Percentiles rank a stretch among this genome's conserved stretches.
Conservation (phyloP, 176 grass and related monocot genomes). For the Zoysia pacifica region DNA sequence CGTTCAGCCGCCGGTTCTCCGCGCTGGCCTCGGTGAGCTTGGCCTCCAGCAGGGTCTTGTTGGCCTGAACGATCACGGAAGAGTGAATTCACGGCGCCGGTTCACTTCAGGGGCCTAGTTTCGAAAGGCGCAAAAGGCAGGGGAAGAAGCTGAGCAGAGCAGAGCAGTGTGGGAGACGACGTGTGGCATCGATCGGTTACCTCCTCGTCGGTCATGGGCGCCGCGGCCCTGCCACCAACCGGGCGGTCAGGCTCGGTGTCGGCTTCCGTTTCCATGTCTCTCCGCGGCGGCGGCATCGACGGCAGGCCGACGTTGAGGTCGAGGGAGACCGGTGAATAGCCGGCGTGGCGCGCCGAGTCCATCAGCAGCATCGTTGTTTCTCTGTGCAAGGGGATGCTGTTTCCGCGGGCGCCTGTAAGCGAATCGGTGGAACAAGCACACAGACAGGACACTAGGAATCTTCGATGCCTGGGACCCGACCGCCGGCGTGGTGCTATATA, state of each 20-base stretch:
- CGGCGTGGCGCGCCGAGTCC: constrained; percentile 28
- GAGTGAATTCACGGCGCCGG: background rate
- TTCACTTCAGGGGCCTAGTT: background rate
- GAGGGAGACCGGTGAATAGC: constrained; percentile 50
- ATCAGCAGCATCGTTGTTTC: constrained; percentile 30
- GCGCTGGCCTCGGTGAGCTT: constrained; percentile 56
- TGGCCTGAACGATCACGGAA: constrained; percentile 17
- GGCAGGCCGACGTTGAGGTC: constrained; percentile 65
- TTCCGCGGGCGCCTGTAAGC: background rate
- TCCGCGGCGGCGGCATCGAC: constrained; percentile 1
- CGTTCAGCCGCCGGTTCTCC: constrained; percentile 66
- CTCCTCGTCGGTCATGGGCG: constrained; percentile 27
- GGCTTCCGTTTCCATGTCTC: background rate
- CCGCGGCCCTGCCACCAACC: background rate
- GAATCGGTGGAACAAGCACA: background rate
- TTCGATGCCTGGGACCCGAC: background rate
- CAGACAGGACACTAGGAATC: too few species aligned
- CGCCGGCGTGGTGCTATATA: constrained; percentile 16
- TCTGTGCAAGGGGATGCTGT: background rate
- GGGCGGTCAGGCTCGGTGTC: background rate
- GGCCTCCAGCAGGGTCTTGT: constrained; percentile 37
- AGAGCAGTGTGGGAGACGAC: too few species aligned
- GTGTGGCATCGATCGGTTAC: background rate
- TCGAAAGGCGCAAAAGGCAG: background rate
- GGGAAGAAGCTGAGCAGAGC: background rate